Evolutionary conservation across 495 filamentous ascomycete genomes (phyloP).

Genomic region (Penicillium antarcticum): DNA sequence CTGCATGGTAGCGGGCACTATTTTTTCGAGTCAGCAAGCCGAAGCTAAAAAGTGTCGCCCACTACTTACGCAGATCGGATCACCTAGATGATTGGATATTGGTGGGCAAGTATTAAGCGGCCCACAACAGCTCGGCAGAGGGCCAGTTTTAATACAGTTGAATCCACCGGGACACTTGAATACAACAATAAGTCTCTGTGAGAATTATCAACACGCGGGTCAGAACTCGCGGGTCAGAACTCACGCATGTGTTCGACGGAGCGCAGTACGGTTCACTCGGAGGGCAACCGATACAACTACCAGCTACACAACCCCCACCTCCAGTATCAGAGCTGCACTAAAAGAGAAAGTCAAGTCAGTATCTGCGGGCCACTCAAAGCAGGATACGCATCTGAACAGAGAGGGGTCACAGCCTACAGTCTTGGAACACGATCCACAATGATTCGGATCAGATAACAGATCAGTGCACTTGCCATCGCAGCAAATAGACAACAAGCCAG

Average conservation of each 20-base stretch:
- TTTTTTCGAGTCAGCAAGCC: neutral
- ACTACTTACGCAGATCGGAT: conserved; percentile 20
- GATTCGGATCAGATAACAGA: conserved; percentile 2
- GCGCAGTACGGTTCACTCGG: conserved; percentile 9
- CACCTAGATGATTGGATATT: conserved; percentile 9
- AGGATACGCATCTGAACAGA: neutral
- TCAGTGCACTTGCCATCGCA: conserved; percentile 13
- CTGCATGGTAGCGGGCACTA: conserved; percentile 15
- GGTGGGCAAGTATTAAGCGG: conserved; percentile 13
- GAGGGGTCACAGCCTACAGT: neutral
- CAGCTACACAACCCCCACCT: conserved; percentile 14
- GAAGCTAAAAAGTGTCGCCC: neutral
- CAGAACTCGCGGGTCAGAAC: neutral
- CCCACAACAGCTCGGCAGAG: conserved; percentile 18
- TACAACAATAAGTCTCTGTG: neutral
- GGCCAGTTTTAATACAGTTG: conserved; percentile 12
- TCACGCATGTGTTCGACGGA: conserved; percentile 17
- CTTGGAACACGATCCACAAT: conserved; percentile 16
- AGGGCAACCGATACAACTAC: conserved; percentile 10
- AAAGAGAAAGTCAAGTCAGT: neutral
- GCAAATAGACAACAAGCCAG: conserved; percentile 11
- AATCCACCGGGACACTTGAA: conserved; percentile 14
- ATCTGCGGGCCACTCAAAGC: neutral
- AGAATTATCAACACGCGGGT: no score
- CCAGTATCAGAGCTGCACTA: conserved; percentile 15